A percentile compares a stretch with the other conserved stretches of the same genome.
These are phyloP conservation scores for Pythium aphanidermatum DNA, from an alignment of 352 stramenopile species.

Conservation along the genomic window DNA sequence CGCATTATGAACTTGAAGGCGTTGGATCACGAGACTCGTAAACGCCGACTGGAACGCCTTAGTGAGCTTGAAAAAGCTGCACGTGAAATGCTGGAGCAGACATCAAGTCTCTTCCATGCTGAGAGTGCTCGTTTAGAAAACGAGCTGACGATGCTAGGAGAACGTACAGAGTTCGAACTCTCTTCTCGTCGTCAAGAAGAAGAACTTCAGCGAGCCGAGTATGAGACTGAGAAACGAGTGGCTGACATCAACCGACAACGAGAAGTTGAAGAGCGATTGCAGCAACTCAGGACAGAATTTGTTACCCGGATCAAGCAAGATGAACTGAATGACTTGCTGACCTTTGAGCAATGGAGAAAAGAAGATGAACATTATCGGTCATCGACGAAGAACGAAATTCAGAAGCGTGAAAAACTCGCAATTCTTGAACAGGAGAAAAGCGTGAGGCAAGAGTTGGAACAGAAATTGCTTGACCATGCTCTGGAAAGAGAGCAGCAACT, in stretches of 20 bases:
- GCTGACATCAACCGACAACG: conserved; percentile 47
- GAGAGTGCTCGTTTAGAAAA: conserved; percentile 53
- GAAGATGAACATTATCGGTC: conserved; percentile 48
- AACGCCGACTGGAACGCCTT: conserved; percentile 54
- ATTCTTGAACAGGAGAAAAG: conserved; percentile 44
- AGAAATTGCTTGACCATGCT: conserved; percentile 17
- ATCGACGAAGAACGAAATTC: conserved; percentile 24
- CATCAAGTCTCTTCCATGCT: conserved; percentile 49
- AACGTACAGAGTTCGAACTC: conserved; percentile 65
- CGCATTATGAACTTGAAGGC: conserved; percentile 63
- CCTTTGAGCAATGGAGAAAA: conserved; percentile 68
- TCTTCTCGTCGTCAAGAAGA: conserved; percentile 70
- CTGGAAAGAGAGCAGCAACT: conserved; percentile 20
- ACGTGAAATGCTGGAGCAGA: conserved; percentile 56
- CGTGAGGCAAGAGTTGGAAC: conserved; percentile 34
- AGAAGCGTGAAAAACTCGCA: conserved; percentile 35
- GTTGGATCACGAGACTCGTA: conserved; percentile 63
- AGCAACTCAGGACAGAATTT: conserved; percentile 62
- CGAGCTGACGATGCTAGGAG: conserved; percentile 44
- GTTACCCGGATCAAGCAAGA: conserved; percentile 63
- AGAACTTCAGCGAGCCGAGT: conserved; percentile 65
- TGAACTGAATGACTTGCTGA: conserved; percentile 61
- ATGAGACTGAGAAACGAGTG: conserved; percentile 61
- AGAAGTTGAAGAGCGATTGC: conserved; percentile 60
- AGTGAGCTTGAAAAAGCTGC: conserved; percentile 52